Evolutionary conservation across 2,329 filamentous ascomycete genomes (phyloP).

Genomic region (Penicillium brevicompactum): DNA sequence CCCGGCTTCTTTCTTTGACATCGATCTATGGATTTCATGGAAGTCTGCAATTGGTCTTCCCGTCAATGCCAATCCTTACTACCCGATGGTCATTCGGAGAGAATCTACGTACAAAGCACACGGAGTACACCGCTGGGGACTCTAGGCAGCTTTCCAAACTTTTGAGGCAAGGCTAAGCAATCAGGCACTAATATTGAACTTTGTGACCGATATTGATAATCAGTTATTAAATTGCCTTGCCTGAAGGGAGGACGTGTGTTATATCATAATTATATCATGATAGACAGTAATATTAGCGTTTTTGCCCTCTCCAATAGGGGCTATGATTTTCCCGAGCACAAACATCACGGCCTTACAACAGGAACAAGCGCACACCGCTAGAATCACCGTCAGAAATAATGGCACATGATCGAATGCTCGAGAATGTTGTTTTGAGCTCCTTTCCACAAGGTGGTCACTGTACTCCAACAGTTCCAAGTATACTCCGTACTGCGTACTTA

Average conservation of each 20-base stretch:
- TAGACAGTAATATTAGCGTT: not conserved
- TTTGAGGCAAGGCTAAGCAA: not conserved
- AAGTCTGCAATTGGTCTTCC: slow-evolving; percentile 1
- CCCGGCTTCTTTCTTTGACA: not conserved
- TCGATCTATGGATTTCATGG: not conserved
- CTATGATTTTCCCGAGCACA: not conserved
- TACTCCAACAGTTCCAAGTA: not conserved
- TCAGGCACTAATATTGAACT: not conserved
- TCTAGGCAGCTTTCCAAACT: not conserved
- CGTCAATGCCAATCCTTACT: not conserved
- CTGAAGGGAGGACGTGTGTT: not conserved
- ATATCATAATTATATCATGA: not conserved
- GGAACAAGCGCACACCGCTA: slow-evolving; percentile 2
- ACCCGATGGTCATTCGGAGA: not conserved
- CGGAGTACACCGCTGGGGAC: not conserved
- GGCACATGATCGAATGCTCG: no score
- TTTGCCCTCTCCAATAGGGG: not conserved
- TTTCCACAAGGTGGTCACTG: not conserved
- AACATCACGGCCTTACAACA: not conserved
- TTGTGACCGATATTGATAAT: not conserved
- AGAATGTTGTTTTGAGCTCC: not conserved
- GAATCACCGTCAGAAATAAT: not conserved
- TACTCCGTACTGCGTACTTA: not conserved
- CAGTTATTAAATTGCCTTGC: not conserved
- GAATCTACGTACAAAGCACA: not conserved